A percentile compares a stretch with the other conserved stretches of the same genome.
phyloP scores from a whole-genome alignment of 805 yeast species.

The Yarrowia bubula region DNA sequence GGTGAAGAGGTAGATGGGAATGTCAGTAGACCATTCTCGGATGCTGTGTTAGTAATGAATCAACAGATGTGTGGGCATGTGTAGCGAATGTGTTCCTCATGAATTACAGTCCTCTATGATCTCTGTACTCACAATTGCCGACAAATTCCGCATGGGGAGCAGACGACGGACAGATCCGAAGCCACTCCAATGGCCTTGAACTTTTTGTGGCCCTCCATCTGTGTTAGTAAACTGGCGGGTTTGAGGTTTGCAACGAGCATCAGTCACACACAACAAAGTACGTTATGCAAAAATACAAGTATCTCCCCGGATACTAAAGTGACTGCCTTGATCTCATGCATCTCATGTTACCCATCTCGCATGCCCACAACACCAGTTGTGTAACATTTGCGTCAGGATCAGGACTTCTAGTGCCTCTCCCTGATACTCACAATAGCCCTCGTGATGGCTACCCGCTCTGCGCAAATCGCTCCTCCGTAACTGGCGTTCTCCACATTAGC shows the following conservation, averaged over 20 bases:
- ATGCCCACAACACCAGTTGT: too few species aligned
- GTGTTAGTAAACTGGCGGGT: slow-evolving; percentile 14
- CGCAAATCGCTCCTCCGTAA: slow-evolving; percentile 74
- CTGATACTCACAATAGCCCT: slow-evolving; percentile 48
- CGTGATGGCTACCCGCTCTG: slow-evolving; percentile 66
- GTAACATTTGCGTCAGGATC: too few species aligned
- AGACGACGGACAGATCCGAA: slow-evolving; percentile 55
- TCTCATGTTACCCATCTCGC: too few species aligned
- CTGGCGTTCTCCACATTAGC: slow-evolving; percentile 94
- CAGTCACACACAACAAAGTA: too few species aligned
- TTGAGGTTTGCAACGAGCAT: too few species aligned
- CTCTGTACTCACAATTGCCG: slow-evolving; percentile 60
- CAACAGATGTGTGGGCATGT: too few species aligned
- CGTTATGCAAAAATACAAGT: too few species aligned
- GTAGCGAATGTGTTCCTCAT: too few species aligned
- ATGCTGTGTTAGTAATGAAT: slow-evolving; percentile 40
- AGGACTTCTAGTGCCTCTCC: too few species aligned
- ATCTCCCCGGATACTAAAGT: background rate
- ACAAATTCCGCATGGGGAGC: slow-evolving; percentile 93
- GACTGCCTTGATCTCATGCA: background rate
- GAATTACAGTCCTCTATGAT: too few species aligned
- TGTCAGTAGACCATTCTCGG: slow-evolving; percentile 66
- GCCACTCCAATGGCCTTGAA: slow-evolving; percentile 67
- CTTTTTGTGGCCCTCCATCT: slow-evolving; percentile 37
- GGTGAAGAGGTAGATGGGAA: slow-evolving; percentile 70